These are phyloP conservation scores for Nicotiana otophora DNA, from an alignment of 257 asterid species.

Conservation along the genomic window DNA sequence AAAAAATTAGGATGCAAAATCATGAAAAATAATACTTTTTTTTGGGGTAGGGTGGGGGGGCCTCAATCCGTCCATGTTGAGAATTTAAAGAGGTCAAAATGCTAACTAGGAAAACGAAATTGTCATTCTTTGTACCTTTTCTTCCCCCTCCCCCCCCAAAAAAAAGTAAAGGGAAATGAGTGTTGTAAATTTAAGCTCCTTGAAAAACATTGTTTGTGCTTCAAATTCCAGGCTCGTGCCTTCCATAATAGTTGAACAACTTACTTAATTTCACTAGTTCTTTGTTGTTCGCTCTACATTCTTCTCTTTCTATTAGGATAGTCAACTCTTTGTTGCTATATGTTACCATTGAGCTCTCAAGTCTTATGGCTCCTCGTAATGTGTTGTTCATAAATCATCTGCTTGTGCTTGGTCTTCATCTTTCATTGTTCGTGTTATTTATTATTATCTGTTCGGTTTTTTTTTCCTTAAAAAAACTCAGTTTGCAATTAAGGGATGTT, in stretches of 20 bases:
- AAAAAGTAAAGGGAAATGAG: not conserved
- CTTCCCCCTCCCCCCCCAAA: too few relatives aligned
- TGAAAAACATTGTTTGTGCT: not conserved
- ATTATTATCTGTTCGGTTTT: not conserved
- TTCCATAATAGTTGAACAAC: not conserved
- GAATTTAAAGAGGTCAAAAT: too few relatives aligned
- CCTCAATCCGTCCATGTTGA: too few relatives aligned
- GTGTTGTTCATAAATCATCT: not conserved
- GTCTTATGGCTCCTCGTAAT: not conserved
- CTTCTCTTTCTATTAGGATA: not conserved
- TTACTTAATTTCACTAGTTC: not conserved
- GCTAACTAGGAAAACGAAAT: too few relatives aligned
- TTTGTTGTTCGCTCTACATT: not conserved
- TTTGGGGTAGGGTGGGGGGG: too few relatives aligned
- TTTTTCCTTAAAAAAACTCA: not conserved
- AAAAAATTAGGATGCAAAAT: too few relatives aligned
- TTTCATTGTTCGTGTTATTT: not conserved
- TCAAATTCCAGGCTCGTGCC: not conserved
- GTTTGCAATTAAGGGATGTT: constrained; percentile 1
- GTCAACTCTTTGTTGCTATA: not conserved
- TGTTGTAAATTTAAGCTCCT: not conserved
- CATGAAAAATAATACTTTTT: too few relatives aligned
- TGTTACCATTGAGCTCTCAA: not conserved
- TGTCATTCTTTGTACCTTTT: too few relatives aligned
- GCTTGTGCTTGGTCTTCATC: not conserved